These are phyloP conservation scores for Endoconidiophora laricicola DNA, from an alignment of 2,329 filamentous ascomycete species.

Conservation along the genomic window DNA sequence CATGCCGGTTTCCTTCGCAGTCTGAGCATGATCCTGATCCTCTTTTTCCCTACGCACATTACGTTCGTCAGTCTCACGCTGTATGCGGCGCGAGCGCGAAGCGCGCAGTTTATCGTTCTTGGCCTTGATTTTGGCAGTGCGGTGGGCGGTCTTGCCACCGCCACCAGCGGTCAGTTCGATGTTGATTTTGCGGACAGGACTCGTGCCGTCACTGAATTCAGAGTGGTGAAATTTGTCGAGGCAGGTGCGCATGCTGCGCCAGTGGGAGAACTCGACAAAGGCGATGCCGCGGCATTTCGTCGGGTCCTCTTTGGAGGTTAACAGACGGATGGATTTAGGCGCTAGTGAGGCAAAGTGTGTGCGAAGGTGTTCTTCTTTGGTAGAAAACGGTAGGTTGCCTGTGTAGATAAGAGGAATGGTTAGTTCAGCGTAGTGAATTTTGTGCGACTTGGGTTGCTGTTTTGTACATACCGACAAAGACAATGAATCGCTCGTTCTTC, in stretches of 20 bases:
- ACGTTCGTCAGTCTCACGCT: constrained; percentile 29
- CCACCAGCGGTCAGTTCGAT: constrained; percentile 85
- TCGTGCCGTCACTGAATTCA: constrained; percentile 44
- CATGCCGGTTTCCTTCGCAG: constrained; percentile 21
- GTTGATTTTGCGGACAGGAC: constrained; percentile 59
- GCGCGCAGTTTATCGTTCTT: constrained; percentile 81
- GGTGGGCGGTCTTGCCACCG: constrained; percentile 56
- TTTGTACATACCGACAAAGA: constrained; percentile 48
- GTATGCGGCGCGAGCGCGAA: constrained; percentile 33
- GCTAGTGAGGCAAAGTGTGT: constrained; percentile 65
- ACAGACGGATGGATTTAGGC: constrained; percentile 54
- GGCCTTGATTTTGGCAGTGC: constrained; percentile 59
- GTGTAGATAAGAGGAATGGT: constrained; percentile 20
- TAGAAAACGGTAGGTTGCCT: constrained; percentile 78
- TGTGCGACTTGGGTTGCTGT: constrained; percentile 12
- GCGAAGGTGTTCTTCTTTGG: constrained; percentile 51
- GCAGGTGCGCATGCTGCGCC: constrained; percentile 83
- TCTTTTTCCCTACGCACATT: constrained; percentile 23
- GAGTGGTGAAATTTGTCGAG: constrained; percentile 82
- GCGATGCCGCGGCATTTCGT: constrained; percentile 58
- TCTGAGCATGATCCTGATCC: constrained; percentile 16
- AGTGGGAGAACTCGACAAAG: constrained; percentile 78
- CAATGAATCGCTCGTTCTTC: constrained; percentile 47
- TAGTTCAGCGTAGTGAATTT: constrained; percentile 16
- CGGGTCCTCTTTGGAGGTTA: constrained; percentile 47